Percentiles rank a stretch among this genome's conserved stretches.
These are phyloP conservation scores for Wickerhamomyces rabaulensis DNA, from an alignment of 805 yeast species.

Conservation along the genomic window DNA sequence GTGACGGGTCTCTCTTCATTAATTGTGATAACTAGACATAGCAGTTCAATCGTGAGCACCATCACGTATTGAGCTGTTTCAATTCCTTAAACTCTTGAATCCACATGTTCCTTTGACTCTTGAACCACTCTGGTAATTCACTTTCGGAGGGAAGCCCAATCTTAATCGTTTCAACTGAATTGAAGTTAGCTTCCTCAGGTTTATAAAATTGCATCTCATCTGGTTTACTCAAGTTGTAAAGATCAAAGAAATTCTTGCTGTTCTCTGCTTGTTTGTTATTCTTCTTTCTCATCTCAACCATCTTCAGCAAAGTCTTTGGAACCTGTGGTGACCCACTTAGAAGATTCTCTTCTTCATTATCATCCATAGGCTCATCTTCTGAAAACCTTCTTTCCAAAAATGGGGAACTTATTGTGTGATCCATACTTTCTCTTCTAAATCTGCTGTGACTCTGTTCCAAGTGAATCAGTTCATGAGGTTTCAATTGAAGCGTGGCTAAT, in stretches of 20 bases:
- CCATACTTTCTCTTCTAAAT: constrained; percentile 21
- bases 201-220: constrained; percentile 17
- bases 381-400: constrained; percentile 10
- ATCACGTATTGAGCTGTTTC: neutral
- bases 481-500: constrained; percentile 51
- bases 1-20: too few species aligned
- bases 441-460: constrained; percentile 1
- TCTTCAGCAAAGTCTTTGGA: constrained; percentile 51
- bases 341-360: constrained; percentile 20
- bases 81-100: constrained; percentile 31
- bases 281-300: constrained; percentile 42
- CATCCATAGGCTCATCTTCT: constrained; percentile 16
- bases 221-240: constrained; percentile 2
- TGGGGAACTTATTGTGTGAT: constrained; percentile 4
- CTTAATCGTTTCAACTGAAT: constrained; percentile 13
- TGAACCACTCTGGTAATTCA: constrained; percentile 74
- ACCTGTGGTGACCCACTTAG: constrained; percentile 66
- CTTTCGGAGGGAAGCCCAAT: constrained; percentile 49
- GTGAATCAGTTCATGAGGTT: constrained; percentile 3
- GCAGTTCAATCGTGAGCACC: too few species aligned
- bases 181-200: constrained; percentile 12
- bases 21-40: too few species aligned
- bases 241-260: constrained; percentile 4
- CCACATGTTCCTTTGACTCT: constrained; percentile 59
- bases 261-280: constrained; percentile 17